Conservation (phyloP, 2,329 filamentous ascomycete species). For the Grosmannia clavigera region DNA sequence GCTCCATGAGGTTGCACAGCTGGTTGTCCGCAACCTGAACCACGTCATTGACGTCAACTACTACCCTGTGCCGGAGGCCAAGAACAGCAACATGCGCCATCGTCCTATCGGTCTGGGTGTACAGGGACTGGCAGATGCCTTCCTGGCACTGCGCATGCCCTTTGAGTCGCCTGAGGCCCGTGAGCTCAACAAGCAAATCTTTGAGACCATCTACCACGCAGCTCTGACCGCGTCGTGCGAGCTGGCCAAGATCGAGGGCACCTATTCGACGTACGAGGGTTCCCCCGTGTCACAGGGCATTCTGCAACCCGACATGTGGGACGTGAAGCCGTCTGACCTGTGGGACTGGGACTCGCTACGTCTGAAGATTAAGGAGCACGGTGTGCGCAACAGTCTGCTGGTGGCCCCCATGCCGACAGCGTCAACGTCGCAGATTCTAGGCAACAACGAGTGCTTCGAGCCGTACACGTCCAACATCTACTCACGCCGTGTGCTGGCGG, state of each 20-base stretch:
- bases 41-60: conserved; percentile 97
- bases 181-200: conserved; percentile 94
- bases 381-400: conserved; percentile 89
- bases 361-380: conserved; percentile 81
- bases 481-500: conserved; percentile 91
- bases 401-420: conserved; percentile 97
- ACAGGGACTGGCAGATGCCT: conserved; percentile 93
- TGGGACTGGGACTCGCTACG: conserved; percentile 94
- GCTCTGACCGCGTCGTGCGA: conserved; percentile 82
- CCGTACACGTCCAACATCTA: conserved; percentile 99
- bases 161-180: conserved; percentile 94
- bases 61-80: conserved; percentile 91
- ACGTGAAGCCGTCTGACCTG: conserved; percentile 79
- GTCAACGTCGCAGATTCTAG: conserved; percentile 92
- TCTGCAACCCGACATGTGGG: conserved; percentile 98
- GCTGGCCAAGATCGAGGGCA: conserved; percentile 67
- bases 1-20: conserved; percentile 85
- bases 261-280: conserved; percentile 84
- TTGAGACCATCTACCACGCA: conserved; percentile 98
- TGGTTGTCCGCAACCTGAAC: conserved; percentile 92
- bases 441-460: conserved; percentile 99
- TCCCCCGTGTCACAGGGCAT: conserved; percentile 91
- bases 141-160: conserved; percentile 89
- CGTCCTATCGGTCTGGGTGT: conserved; percentile 93
- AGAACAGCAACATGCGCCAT: conserved; percentile 95